Percentiles rank a stretch among this genome's conserved stretches.
phyloP scores from a whole-genome alignment of 2,329 filamentous ascomycete genomes.

The Alternaria metachromatica region DNA sequence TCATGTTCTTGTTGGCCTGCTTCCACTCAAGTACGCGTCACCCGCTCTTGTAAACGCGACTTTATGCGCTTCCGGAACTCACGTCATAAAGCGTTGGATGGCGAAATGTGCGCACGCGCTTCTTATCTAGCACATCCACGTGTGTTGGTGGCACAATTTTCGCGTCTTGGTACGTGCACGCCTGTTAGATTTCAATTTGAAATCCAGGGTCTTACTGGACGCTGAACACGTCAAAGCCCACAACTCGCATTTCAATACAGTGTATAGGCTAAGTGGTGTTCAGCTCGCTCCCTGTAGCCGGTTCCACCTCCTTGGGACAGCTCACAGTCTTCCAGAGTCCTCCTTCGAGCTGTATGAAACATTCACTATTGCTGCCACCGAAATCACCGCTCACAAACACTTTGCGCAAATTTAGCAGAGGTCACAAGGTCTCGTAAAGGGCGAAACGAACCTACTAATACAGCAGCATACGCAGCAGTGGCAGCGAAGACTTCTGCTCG shows the following conservation, averaged over 20 bases:
- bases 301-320: background rate
- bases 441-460: slow-evolving; percentile 16
- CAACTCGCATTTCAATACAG: background rate
- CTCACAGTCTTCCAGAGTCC: background rate
- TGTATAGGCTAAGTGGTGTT: background rate
- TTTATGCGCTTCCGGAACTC: background rate
- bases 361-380: slow-evolving; percentile 2
- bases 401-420: background rate
- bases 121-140: background rate
- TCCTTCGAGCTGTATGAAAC: background rate
- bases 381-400: slow-evolving; percentile 32
- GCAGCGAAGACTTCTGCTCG: slow-evolving; percentile 33
- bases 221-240: background rate
- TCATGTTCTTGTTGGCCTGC: background rate
- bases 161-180: background rate
- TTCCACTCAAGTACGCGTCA: background rate
- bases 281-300: background rate
- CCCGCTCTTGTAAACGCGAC: background rate
- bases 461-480: slow-evolving; percentile 32
- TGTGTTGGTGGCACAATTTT: background rate
- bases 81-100: background rate
- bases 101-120: background rate
- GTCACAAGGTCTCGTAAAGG: too few species aligned
- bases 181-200: background rate
- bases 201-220: background rate